These are phyloP conservation scores for Pulveroboletus sp. DNA, from an alignment of 768 basidiomycete species.

Conservation along the genomic window DNA sequence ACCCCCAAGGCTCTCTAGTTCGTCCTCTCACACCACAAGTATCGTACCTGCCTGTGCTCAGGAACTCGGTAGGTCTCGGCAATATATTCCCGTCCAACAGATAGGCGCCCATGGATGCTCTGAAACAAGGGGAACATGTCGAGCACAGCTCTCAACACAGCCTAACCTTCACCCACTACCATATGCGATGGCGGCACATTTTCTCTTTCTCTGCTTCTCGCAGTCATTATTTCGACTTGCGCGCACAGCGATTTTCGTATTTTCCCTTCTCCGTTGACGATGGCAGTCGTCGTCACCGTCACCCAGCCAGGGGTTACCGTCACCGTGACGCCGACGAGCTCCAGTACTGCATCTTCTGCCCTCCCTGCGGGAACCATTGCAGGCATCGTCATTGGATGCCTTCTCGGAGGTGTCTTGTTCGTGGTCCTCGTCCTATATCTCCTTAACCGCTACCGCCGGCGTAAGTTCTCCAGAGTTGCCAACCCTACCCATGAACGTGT, in stretches of 20 bases:
- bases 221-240: neutral
- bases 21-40: too few species aligned
- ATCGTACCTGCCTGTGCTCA: too few species aligned
- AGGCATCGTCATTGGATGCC: slow-evolving; percentile 20
- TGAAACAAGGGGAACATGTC: neutral
- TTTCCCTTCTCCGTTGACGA: neutral
- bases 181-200: neutral
- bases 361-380: slow-evolving; percentile 12
- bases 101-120: neutral
- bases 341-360: neutral
- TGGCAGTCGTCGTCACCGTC: slow-evolving; percentile 11
- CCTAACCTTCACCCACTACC: neutral
- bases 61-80: too few species aligned
- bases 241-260: neutral
- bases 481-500: slow-evolving; percentile 5
- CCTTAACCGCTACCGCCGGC: slow-evolving; percentile 3
- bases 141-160: slow-evolving; percentile 5
- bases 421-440: slow-evolving; percentile 11
- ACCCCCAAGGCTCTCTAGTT: too few species aligned
- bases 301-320: neutral
- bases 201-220: neutral
- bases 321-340: neutral
- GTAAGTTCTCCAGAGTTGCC: slow-evolving; percentile 15
- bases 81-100: too few species aligned
- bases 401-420: slow-evolving; percentile 14